Percentiles rank a stretch among this genome's conserved stretches.
Evolutionary conservation across 2,329 filamentous ascomycete genomes (phyloP).

Genomic region (Neocatenulostroma microsporum): DNA sequence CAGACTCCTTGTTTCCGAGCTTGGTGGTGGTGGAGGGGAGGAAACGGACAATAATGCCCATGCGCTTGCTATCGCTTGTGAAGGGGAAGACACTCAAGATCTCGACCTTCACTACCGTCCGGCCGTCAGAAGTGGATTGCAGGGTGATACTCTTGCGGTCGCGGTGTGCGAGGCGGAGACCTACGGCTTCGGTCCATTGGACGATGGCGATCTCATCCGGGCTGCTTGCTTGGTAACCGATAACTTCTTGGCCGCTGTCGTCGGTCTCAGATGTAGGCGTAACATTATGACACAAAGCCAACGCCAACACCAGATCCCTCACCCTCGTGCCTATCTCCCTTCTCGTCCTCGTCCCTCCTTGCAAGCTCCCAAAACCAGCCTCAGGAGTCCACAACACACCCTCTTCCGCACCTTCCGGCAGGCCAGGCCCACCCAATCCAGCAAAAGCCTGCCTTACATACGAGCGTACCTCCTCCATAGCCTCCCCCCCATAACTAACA

Average conservation of each 20-base stretch:
- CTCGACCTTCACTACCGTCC: constrained; percentile 70
- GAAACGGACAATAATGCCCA: constrained; percentile 95
- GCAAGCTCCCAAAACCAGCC: neutral
- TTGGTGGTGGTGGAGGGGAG: constrained; percentile 40
- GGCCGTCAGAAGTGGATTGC: constrained; percentile 65
- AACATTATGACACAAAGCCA: constrained; percentile 94
- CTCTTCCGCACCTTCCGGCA: constrained; percentile 1
- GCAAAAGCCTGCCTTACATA: constrained; percentile 83
- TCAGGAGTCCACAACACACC: constrained; percentile 7
- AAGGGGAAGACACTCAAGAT: constrained; percentile 96
- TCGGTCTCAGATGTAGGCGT: constrained; percentile 84
- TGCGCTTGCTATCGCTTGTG: constrained; percentile 93
- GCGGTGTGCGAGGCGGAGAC: constrained; percentile 72
- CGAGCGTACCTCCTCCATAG: constrained; percentile 90
- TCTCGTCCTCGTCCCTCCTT: constrained; percentile 63
- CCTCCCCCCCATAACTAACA: constrained; percentile 95
- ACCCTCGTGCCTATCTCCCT: constrained; percentile 91
- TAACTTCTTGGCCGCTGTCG: constrained; percentile 60
- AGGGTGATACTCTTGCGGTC: constrained; percentile 81
- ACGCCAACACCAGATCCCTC: constrained; percentile 81
- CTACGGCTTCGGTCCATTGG: constrained; percentile 87
- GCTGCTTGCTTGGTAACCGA: constrained; percentile 91
- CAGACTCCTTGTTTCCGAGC: constrained; percentile 43
- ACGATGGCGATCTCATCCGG: constrained; percentile 98
- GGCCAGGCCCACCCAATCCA: neutral